Base-by-base conservation (phyloP, 225 moss, liverwort and hornwort genomes). In the Rhytidiadelphus loreus region DNA sequence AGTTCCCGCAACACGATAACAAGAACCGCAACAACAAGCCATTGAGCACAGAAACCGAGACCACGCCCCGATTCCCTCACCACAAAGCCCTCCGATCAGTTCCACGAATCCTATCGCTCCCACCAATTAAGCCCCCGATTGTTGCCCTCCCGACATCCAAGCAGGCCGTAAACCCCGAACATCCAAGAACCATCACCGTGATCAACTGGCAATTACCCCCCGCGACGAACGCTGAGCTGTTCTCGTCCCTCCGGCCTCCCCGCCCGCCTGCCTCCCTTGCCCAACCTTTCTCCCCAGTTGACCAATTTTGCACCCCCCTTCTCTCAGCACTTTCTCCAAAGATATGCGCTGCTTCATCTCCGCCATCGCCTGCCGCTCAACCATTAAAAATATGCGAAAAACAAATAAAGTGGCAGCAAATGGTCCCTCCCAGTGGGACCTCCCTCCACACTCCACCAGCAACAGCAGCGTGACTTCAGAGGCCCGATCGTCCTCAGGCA, bases 21-120 rank as follows among this genome's bases (percentile, higher is more conserved):
- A 68, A 82, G 55, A 83, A 80, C 60, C 46, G 70, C 29, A 74
- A 58, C 88, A 83, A n/a, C 77, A 63, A 53, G 70, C 81, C 86
- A 84, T 87, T 63, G 87, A 77, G 90, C 92, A 92, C 90, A 87
- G 89, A 89, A 92, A 55, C 89, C 89, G 89, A 91, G 88, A 88
- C 89, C 39, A 53, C 50, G 73, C 89, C 77, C 82, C 85, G 82
- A 89, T 91, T 87, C 86, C 89, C 89, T 88, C 89, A 68, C 84
- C 55, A 55, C 87, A 84, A 80, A 87, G 87, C 74, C 86, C 41
- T 83, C 81, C 81, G 79, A 92, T 92, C 90, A 52, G 88, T 86
- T 84, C 68, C 91, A 81, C 80, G 48, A 89, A 89, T 91, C 85
- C 91, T 83, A 83, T 64, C 86, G 50, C 78, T 55, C 89, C 90